These are phyloP conservation scores for Akanthomyces uredinophilus DNA, from an alignment of 2,329 filamentous ascomycete genomes.

Conservation along the genomic window DNA sequence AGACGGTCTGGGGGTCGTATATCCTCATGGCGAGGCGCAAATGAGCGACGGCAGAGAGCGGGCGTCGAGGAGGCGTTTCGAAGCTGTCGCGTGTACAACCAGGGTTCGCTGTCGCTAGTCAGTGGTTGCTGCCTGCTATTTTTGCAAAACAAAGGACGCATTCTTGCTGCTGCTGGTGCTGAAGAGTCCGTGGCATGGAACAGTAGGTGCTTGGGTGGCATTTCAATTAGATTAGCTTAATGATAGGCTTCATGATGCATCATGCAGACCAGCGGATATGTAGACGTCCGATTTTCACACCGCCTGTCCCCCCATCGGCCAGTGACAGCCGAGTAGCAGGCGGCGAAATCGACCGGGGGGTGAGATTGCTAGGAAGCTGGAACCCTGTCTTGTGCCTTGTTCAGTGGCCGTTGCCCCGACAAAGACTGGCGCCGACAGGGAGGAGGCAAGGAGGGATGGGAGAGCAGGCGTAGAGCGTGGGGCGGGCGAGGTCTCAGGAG, in stretches of 20 bases:
- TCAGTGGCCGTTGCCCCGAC: slow-evolving; percentile 29
- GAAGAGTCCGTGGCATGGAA: not conserved
- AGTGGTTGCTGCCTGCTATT: no score
- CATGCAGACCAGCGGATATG: not conserved
- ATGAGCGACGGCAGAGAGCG: not conserved
- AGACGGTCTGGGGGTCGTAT: slow-evolving; percentile 57
- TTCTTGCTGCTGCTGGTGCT: no score
- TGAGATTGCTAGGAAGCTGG: not conserved
- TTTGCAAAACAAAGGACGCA: no score
- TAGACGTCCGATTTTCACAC: not conserved
- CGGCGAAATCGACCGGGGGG: not conserved
- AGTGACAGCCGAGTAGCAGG: not conserved
- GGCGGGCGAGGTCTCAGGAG: slow-evolving; percentile 14
- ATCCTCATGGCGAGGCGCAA: slow-evolving; percentile 50
- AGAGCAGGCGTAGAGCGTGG: slow-evolving; percentile 1
- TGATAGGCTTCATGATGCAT: not conserved
- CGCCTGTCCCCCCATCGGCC: not conserved
- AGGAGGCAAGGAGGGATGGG: slow-evolving; percentile 1
- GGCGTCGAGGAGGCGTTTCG: slow-evolving; percentile 6
- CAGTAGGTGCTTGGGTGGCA: not conserved
- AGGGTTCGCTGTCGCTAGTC: no score
- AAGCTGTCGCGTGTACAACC: not conserved
- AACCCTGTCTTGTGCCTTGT: slow-evolving; percentile 6
- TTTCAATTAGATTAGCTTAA: not conserved
- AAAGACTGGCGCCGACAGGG: slow-evolving; percentile 23